Evolutionary conservation across 352 stramenopile species (phyloP).

Genomic region (Phytophthora fragariaefolia): DNA sequence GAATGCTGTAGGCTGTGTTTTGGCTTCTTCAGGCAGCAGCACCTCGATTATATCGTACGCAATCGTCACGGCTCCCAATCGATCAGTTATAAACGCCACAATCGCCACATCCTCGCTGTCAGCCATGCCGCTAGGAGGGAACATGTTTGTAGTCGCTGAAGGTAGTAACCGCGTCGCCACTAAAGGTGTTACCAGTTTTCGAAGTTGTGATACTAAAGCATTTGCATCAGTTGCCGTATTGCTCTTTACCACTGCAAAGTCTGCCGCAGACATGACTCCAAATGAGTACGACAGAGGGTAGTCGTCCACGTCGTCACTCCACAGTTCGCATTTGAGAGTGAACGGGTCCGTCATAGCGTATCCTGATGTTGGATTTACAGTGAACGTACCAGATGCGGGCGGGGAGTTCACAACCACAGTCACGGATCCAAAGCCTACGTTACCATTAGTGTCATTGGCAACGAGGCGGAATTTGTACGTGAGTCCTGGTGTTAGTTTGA

Average conservation of each 20-base stretch:
- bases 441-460: slow-evolving; percentile 59
- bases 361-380: slow-evolving; percentile 49
- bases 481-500: slow-evolving; percentile 63
- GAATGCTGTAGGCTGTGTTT: slow-evolving; percentile 46
- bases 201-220: slow-evolving; percentile 33
- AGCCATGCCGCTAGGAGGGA: slow-evolving; percentile 39
- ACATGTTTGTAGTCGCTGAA: slow-evolving; percentile 42
- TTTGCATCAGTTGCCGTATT: slow-evolving; percentile 21
- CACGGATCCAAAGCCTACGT: slow-evolving; percentile 57
- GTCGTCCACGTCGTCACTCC: slow-evolving; percentile 66
- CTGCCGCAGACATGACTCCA: slow-evolving; percentile 43
- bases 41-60: slow-evolving; percentile 50
- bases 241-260: slow-evolving; percentile 32
- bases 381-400: slow-evolving; percentile 58
- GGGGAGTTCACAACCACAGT: slow-evolving; percentile 66
- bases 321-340: slow-evolving; percentile 53
- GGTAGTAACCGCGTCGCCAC: slow-evolving; percentile 50
- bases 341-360: slow-evolving; percentile 67
- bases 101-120: slow-evolving; percentile 52
- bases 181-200: slow-evolving; percentile 42
- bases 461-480: slow-evolving; percentile 72
- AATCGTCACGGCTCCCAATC: slow-evolving; percentile 45
- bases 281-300: slow-evolving; percentile 73
- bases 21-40: slow-evolving; percentile 41
- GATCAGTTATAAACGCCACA: slow-evolving; percentile 64